Percentiles rank a stretch among this genome's conserved stretches.
Conservation (phyloP, 2,329 filamentous ascomycete species). For the Spiromastix sp. region DNA sequence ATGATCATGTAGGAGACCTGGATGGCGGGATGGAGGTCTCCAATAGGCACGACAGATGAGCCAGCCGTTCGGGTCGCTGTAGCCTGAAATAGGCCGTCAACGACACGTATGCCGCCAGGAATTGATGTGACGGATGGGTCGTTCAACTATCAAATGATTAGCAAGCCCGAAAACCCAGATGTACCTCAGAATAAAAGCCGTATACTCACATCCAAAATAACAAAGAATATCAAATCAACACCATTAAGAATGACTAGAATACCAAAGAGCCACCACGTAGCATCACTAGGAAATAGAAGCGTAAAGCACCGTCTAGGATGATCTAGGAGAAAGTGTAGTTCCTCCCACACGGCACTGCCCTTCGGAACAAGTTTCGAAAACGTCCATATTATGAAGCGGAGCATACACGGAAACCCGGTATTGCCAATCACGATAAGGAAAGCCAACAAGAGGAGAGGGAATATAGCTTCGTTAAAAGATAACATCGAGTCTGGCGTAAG, state of each 20-base stretch:
- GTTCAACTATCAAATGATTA: slow-evolving; percentile 48
- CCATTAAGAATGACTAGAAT: slow-evolving; percentile 74
- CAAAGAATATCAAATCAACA: slow-evolving; percentile 80
- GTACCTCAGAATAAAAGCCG: neutral
- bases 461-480: slow-evolving; percentile 68
- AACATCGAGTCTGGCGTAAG: slow-evolving; percentile 90
- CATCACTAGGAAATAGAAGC: slow-evolving; percentile 75
- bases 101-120: slow-evolving; percentile 62
- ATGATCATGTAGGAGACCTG: slow-evolving; percentile 93
- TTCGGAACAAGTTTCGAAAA: slow-evolving; percentile 55
- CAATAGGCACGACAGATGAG: slow-evolving; percentile 70
- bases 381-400: slow-evolving; percentile 86
- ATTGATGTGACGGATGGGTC: slow-evolving; percentile 57
- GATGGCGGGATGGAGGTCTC: slow-evolving; percentile 74
- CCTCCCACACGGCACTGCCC: slow-evolving; percentile 70
- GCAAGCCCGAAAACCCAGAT: too few species aligned
- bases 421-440: slow-evolving; percentile 93
- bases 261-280: slow-evolving; percentile 93
- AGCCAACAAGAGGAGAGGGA: slow-evolving; percentile 64
- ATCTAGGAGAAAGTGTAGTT: slow-evolving; percentile 80
- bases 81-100: slow-evolving; percentile 85
- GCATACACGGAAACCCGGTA: slow-evolving; percentile 88
- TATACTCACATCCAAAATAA: slow-evolving; percentile 70
- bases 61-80: slow-evolving; percentile 83
- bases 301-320: slow-evolving; percentile 96